Evolutionary conservation across 345 rosid species (phyloP).

Genomic region (Trapa incisa): DNA sequence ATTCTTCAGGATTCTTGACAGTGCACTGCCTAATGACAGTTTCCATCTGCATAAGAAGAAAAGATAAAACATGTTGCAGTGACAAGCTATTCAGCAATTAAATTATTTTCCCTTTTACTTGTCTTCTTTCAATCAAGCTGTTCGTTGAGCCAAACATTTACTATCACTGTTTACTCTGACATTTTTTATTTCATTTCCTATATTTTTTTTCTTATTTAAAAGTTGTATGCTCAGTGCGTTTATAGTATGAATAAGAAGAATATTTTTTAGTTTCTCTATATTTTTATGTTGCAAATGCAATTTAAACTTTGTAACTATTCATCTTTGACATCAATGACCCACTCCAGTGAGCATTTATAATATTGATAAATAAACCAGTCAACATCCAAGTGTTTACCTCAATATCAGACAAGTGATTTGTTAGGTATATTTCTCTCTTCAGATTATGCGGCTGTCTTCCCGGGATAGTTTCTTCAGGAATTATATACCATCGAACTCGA

Average conservation of each 20-base stretch:
- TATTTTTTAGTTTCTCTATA: too few species aligned
- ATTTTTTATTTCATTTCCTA: too few species aligned
- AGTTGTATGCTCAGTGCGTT: not conserved
- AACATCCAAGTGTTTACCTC: constrained; percentile 32
- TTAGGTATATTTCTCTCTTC: constrained; percentile 66
- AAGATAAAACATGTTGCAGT: not conserved
- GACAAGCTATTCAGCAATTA: not conserved
- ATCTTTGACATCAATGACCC: too few species aligned
- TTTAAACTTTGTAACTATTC: too few species aligned
- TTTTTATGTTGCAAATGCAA: too few species aligned
- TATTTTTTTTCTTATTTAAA: not conserved
- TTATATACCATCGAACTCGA: constrained; percentile 67
- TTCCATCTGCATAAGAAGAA: constrained; percentile 41
- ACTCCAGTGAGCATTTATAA: too few species aligned
- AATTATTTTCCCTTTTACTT: too few species aligned
- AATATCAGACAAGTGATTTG: constrained; percentile 70
- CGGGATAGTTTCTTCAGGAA: constrained; percentile 79
- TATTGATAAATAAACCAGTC: too few species aligned
- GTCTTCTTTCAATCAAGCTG: too few species aligned
- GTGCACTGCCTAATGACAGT: constrained; percentile 65
- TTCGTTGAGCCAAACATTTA: too few species aligned
- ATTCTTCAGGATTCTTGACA: constrained; percentile 65
- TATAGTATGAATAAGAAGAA: too few species aligned
- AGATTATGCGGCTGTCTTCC: constrained; percentile 79
- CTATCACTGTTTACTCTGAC: too few species aligned